A percentile compares a stretch with the other conserved stretches of the same genome.
Evolutionary conservation across 176 grass and related monocot genomes (phyloP).

Genomic region (Cenchrus americanus): DNA sequence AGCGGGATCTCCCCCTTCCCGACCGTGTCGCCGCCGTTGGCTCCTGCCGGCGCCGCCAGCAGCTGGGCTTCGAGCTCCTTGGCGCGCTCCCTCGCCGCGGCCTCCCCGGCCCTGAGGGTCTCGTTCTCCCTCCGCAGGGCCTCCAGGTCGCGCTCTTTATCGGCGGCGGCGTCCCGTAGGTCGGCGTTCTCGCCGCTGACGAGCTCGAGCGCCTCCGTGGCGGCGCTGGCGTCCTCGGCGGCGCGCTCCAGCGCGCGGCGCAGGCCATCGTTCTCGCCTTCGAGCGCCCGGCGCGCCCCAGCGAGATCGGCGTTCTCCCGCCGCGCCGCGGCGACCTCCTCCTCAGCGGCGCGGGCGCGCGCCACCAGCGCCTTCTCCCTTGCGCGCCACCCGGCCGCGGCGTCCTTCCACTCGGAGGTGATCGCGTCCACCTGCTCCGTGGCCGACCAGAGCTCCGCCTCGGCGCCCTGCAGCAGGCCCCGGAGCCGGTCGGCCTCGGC

Average conservation of each 20-base stretch:
- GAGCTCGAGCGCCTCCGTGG: constrained; percentile 60
- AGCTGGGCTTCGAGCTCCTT: constrained; percentile 65
- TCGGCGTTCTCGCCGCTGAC: constrained; percentile 49
- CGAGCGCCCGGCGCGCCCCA: constrained; percentile 39
- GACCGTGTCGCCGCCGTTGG: neutral
- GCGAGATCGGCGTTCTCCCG: constrained; percentile 49
- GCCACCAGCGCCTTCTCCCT: constrained; percentile 73
- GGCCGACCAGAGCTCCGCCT: constrained; percentile 48
- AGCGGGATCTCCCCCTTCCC: constrained; percentile 6
- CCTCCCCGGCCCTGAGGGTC: constrained; percentile 61
- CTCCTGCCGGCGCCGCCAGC: constrained; percentile 34
- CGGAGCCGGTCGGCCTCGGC: constrained; percentile 46
- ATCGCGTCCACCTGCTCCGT: constrained; percentile 51
- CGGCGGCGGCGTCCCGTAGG: constrained; percentile 50
- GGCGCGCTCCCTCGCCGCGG: constrained; percentile 59
- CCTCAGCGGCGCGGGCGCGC: constrained; percentile 70
- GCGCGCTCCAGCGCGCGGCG: constrained; percentile 68
- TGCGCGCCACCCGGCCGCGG: constrained; percentile 56
- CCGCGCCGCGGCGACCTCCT: constrained; percentile 36
- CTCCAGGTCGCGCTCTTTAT: constrained; percentile 53
- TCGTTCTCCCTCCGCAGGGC: constrained; percentile 61
- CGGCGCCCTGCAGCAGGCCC: constrained; percentile 25
- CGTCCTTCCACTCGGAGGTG: constrained; percentile 57
- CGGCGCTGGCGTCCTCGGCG: constrained; percentile 49
- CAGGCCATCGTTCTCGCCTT: constrained; percentile 64